Conservation (phyloP, 345 rosid species). For the Camelina hispida region DNA sequence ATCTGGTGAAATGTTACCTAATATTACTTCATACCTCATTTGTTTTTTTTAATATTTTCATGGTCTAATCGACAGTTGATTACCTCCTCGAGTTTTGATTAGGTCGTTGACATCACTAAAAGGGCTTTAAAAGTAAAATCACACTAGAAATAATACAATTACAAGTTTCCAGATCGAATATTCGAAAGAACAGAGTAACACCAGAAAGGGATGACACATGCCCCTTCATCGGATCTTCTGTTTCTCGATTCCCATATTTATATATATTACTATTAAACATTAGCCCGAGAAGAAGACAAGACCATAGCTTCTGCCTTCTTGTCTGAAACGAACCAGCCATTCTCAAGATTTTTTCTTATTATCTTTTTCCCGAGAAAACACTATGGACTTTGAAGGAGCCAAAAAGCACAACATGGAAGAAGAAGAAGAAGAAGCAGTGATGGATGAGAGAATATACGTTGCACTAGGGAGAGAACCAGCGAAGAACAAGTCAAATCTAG, state of each 20-base stretch:
- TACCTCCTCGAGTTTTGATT: conserved; percentile 38
- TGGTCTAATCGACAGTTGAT: conserved; percentile 2
- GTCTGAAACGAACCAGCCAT: conserved; percentile 36
- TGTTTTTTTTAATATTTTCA: too few relatives aligned
- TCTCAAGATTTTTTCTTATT: conserved; percentile 14
- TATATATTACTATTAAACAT: neutral
- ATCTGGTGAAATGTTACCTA: too few relatives aligned
- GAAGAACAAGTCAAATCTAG: conserved; percentile 51
- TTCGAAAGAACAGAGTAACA: conserved; percentile 42
- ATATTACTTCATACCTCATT: too few relatives aligned
- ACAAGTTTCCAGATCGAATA: conserved; percentile 40
- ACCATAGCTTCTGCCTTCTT: conserved; percentile 15
- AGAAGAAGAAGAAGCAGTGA: conserved; percentile 40
- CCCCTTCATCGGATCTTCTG: conserved; percentile 20
- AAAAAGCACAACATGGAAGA: conserved; percentile 39
- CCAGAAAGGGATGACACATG: conserved; percentile 42
- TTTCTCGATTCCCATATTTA: conserved; percentile 27
- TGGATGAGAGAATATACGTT: conserved; percentile 64
- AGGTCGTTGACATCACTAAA: conserved; percentile 38
- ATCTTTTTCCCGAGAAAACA: neutral
- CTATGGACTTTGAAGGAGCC: neutral
- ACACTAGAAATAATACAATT: conserved; percentile 27
- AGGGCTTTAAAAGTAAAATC: neutral
- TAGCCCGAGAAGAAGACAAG: conserved; percentile 11
- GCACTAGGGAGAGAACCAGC: conserved; percentile 60